These are phyloP conservation scores for Penicillium verrucosum DNA, from an alignment of 2,329 filamentous ascomycete species.

Conservation along the genomic window DNA sequence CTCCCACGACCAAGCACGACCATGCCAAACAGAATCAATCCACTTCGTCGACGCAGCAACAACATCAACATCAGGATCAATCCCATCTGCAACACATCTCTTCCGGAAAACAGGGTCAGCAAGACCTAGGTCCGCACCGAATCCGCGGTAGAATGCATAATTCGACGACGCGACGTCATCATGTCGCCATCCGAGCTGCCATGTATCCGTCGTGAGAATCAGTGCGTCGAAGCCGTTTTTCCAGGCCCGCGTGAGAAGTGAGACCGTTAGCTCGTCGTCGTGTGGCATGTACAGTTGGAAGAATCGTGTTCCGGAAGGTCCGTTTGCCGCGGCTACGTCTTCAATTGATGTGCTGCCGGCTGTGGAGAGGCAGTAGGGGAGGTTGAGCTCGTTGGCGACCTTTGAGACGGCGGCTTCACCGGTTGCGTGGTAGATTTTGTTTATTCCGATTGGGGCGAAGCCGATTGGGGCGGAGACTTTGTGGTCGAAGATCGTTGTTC, in stretches of 20 bases:
- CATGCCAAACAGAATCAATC: constrained; percentile 66
- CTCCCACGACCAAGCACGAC: constrained; percentile 61
- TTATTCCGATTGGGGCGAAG: constrained; percentile 65
- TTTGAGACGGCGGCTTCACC: constrained; percentile 60
- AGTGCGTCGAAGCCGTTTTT: constrained; percentile 55
- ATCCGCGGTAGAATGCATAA: constrained; percentile 62
- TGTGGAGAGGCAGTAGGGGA: constrained; percentile 60
- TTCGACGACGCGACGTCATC: constrained; percentile 56
- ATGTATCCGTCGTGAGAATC: constrained; percentile 62
- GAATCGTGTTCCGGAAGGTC: constrained; percentile 49
- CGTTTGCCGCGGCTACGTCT: constrained; percentile 56
- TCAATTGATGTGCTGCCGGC: constrained; percentile 58
- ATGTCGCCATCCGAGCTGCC: constrained; percentile 62
- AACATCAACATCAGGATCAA: constrained; percentile 52
- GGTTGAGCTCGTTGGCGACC: constrained; percentile 57
- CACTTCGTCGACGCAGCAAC: constrained; percentile 58
- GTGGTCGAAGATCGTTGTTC: constrained; percentile 59
- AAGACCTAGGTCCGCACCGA: constrained; percentile 56
- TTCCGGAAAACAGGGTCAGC: constrained; percentile 59
- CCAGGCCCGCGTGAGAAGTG: constrained; percentile 55
- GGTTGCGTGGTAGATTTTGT: constrained; percentile 60
- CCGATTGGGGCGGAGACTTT: constrained; percentile 58
- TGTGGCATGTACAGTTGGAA: constrained; percentile 65
- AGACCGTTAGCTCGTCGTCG: constrained; percentile 58
- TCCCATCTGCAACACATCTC: constrained; percentile 49